Evolutionary conservation across 176 grass and related monocot genomes (phyloP).

Genomic region (Zizania latifolia): DNA sequence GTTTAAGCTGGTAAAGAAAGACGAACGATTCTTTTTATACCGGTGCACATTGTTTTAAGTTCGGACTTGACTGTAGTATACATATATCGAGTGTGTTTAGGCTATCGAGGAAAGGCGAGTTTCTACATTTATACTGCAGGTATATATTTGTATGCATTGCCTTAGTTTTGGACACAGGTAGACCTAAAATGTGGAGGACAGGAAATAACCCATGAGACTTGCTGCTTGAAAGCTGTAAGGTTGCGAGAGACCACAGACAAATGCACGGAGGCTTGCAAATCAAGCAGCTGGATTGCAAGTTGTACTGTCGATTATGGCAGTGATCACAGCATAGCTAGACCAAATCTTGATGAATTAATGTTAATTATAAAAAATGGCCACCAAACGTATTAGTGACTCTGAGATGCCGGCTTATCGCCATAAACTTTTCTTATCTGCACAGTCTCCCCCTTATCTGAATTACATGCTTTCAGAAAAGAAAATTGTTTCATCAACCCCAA

Average conservation of each 20-base stretch:
- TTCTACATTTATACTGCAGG: no score
- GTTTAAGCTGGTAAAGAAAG: no score
- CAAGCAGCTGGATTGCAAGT: not conserved
- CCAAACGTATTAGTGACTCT: constrained; percentile 45
- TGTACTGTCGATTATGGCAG: not conserved
- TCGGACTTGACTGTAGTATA: no score
- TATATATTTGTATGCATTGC: no score
- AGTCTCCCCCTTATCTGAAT: constrained; percentile 34
- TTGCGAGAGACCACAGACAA: not conserved
- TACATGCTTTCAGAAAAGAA: not conserved
- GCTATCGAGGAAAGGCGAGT: no score
- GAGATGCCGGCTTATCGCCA: constrained; percentile 53
- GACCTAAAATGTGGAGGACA: no score
- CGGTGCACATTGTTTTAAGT: no score
- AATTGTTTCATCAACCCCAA: constrained; percentile 10
- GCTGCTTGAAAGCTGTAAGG: no score
- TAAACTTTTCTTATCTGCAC: constrained; percentile 33
- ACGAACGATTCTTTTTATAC: no score
- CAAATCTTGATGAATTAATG: constrained; percentile 39
- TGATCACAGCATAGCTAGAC: constrained; percentile 27
- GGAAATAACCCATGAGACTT: no score
- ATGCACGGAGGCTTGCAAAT: not conserved
- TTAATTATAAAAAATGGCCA: constrained; percentile 34
- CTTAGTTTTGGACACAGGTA: no score
- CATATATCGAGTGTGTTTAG: no score